phyloP scores from a whole-genome alignment of 78 protist genomes.

The Dictyostelium purpureum region DNA sequence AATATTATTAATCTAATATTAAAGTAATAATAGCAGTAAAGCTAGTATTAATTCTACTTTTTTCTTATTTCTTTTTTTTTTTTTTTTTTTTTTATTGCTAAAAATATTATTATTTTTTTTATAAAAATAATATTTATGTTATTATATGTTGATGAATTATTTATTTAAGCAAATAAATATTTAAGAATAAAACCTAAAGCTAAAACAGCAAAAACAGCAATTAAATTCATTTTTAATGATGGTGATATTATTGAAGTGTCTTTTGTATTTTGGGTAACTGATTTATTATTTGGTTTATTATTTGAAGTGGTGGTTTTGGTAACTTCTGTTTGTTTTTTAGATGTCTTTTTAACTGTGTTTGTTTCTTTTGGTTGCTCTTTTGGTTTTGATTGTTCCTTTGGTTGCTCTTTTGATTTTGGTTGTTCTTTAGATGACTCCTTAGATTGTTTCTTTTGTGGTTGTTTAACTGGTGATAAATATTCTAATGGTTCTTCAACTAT shows the following conservation, averaged over 20 bases:
- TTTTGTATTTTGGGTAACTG: background rate
- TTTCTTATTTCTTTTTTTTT: background rate
- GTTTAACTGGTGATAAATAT: constrained; percentile 32
- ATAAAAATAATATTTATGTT: background rate
- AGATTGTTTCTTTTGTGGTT: constrained; percentile 7
- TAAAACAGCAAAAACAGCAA: constrained; percentile 24
- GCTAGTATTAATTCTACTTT: no score
- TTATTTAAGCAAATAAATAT: constrained; percentile 6
- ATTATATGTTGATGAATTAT: background rate
- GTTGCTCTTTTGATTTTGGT: background rate
- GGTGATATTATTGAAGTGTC: background rate
- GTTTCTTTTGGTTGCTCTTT: background rate
- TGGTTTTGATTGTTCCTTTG: constrained; percentile 1
- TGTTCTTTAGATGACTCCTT: background rate
- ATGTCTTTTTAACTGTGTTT: background rate
- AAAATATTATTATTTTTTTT: background rate
- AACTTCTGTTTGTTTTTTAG: background rate
- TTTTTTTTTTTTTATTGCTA: background rate
- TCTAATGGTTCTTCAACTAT: constrained; percentile 75
- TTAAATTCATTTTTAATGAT: background rate
- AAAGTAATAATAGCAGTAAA: no score
- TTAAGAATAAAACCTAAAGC: constrained; percentile 19
- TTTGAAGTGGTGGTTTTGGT: background rate
- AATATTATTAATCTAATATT: no score
- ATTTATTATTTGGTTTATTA: background rate